phyloP scores from a whole-genome alignment of 1,284 basidiomycete species.

The Waitea zeae region DNA sequence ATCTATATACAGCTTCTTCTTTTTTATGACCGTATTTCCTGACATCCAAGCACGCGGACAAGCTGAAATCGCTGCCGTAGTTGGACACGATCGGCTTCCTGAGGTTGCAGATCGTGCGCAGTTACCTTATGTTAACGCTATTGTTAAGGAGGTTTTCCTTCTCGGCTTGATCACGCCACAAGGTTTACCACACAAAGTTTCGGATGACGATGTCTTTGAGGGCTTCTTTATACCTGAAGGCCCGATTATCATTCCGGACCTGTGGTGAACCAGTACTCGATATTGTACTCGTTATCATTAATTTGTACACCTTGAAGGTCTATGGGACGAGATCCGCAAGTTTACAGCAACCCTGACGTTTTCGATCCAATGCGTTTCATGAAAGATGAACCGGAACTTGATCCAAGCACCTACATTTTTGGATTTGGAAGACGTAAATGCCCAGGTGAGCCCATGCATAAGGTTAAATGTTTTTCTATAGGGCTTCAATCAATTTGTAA shows the following conservation, averaged over 20 bases:
- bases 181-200: constrained; percentile 5
- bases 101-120: constrained; percentile 5
- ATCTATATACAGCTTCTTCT: constrained; percentile 7
- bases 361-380: constrained; percentile 8
- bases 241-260: constrained; percentile 6
- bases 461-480: no score
- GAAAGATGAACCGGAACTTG: constrained; percentile 5
- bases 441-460: no score
- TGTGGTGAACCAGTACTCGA: background rate
- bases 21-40: constrained; percentile 11
- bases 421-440: constrained; percentile 8
- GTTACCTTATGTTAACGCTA: constrained; percentile 9
- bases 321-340: background rate
- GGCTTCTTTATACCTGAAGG: constrained; percentile 10
- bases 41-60: constrained; percentile 8
- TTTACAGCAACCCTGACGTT: constrained; percentile 5
- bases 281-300: background rate
- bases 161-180: constrained; percentile 7
- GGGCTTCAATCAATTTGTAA: no score
- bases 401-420: constrained; percentile 7
- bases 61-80: constrained; percentile 10
- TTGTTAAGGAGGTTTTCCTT: constrained; percentile 10
- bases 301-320: background rate
- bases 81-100: constrained; percentile 9
- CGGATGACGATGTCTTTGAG: constrained; percentile 8